Conservation (phyloP, 2,329 filamentous ascomycete species). For the Penicillium verrucosum region DNA sequence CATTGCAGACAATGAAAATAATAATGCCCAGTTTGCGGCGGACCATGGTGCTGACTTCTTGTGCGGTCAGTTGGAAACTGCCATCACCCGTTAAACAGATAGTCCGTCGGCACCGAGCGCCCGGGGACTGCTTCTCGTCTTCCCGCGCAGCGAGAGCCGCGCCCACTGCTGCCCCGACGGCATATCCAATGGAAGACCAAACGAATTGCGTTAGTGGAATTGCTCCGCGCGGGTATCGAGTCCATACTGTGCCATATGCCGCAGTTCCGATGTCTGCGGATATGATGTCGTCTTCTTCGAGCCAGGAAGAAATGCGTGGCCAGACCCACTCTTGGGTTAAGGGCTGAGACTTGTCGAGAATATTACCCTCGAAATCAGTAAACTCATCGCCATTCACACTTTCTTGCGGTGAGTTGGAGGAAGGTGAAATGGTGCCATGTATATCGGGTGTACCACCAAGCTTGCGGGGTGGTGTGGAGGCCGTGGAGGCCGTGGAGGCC, state of each 20-base stretch:
- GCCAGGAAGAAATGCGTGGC: slow-evolving; percentile 67
- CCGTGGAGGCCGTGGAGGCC: neutral
- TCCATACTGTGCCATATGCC: slow-evolving; percentile 80
- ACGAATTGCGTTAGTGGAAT: slow-evolving; percentile 73
- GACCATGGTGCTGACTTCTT: slow-evolving; percentile 79
- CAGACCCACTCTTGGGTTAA: slow-evolving; percentile 59
- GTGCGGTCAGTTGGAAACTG: slow-evolving; percentile 75
- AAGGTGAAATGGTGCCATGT: neutral
- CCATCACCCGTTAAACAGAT: slow-evolving; percentile 86
- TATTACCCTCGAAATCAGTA: slow-evolving; percentile 41
- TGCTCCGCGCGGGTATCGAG: slow-evolving; percentile 66
- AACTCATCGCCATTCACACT: neutral
- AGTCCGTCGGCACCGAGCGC: slow-evolving; percentile 52
- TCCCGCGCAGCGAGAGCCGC: slow-evolving; percentile 71
- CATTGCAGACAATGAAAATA: slow-evolving; percentile 78
- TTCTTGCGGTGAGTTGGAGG: neutral
- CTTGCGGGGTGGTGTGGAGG: slow-evolving; percentile 21
- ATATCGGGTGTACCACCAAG: neutral
- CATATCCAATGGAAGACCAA: slow-evolving; percentile 62
- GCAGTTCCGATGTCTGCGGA: slow-evolving; percentile 81
- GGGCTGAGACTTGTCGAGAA: slow-evolving; percentile 52
- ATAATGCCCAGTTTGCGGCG: slow-evolving; percentile 67
- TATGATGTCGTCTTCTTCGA: slow-evolving; percentile 67
- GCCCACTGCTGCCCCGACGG: slow-evolving; percentile 57
- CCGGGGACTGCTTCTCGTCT: slow-evolving; percentile 33